Evolutionary conservation across 371 early-diverging fungal genomes (phyloP).

Genomic region (Circinella minor): DNA sequence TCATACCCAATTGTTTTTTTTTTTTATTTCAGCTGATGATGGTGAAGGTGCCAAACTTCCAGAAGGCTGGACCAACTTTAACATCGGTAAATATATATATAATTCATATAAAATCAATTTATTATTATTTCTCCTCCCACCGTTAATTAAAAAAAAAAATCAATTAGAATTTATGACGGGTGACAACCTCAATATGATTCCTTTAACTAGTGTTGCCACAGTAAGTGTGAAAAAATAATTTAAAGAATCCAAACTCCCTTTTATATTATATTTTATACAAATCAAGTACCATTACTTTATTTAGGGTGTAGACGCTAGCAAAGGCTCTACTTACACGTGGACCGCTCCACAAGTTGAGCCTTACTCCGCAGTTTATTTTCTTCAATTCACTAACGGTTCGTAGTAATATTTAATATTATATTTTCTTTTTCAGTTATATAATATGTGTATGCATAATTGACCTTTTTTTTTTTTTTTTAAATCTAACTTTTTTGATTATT

Average conservation of each 20-base stretch:
- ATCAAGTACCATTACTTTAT: constrained; percentile 1
- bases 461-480: not conserved
- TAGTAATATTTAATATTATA: not conserved
- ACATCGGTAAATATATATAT: constrained; percentile 27
- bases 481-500: not conserved
- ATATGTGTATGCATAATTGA: too few relatives aligned
- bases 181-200: constrained; percentile 35
- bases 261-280: constrained; percentile 7
- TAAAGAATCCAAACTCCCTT: not conserved
- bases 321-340: constrained; percentile 25
- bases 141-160: too few relatives aligned
- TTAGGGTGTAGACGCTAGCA: constrained; percentile 31
- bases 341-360: constrained; percentile 37
- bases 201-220: constrained; percentile 33
- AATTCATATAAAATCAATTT: too few relatives aligned
- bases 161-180: constrained; percentile 45
- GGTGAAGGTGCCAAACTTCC: constrained; percentile 18
- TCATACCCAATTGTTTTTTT: not conserved
- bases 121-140: too few relatives aligned
- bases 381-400: constrained; percentile 41
- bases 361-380: constrained; percentile 38
- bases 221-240: constrained; percentile 15
- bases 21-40: constrained; percentile 25
- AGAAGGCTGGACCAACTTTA: constrained; percentile 34
- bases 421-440: too few relatives aligned